A percentile compares a stretch with the other conserved stretches of the same genome.
These are phyloP conservation scores for Spiromastix sp. DNA, from an alignment of 2,329 filamentous ascomycete species.

Conservation along the genomic window DNA sequence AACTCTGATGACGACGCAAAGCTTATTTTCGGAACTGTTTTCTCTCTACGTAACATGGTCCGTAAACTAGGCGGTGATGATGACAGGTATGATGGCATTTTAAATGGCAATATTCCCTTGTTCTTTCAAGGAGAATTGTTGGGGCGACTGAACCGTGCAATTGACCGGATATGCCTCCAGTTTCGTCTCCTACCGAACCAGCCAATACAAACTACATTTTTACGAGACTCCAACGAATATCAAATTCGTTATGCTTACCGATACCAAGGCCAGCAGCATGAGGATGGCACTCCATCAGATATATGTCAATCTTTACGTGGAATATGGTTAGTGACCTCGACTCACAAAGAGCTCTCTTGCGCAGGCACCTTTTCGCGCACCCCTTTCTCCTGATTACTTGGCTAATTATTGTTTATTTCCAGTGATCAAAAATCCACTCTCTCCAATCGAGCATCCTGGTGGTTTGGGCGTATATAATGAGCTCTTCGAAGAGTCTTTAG, in stretches of 20 bases:
- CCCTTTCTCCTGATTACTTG: neutral
- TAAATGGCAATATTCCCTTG: neutral
- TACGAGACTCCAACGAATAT: conserved; percentile 95
- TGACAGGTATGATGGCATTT: conserved; percentile 46
- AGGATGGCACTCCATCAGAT: conserved; percentile 93
- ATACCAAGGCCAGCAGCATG: conserved; percentile 81
- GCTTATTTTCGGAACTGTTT: conserved; percentile 93
- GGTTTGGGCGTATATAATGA: conserved; percentile 55
- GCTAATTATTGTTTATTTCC: neutral
- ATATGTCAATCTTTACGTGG: conserved; percentile 95
- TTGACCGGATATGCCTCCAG: too few species aligned
- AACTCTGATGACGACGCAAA: conserved; percentile 74
- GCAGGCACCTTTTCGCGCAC: too few species aligned
- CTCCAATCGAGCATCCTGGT: conserved; percentile 50
- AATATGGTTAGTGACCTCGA: conserved; percentile 55
- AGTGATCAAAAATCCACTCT: conserved; percentile 56
- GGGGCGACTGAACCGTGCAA: too few species aligned
- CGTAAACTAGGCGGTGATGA: conserved; percentile 89
- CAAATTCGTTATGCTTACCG: conserved; percentile 94
- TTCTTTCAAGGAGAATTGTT: neutral
- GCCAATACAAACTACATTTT: conserved; percentile 95
- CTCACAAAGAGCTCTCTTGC: too few species aligned
- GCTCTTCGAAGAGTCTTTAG: conserved; percentile 50
- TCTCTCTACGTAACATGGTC: conserved; percentile 92
- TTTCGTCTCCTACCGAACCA: conserved; percentile 88